phyloP scores from a whole-genome alignment of 257 asterid genomes.

The Solanum neorickii region DNA sequence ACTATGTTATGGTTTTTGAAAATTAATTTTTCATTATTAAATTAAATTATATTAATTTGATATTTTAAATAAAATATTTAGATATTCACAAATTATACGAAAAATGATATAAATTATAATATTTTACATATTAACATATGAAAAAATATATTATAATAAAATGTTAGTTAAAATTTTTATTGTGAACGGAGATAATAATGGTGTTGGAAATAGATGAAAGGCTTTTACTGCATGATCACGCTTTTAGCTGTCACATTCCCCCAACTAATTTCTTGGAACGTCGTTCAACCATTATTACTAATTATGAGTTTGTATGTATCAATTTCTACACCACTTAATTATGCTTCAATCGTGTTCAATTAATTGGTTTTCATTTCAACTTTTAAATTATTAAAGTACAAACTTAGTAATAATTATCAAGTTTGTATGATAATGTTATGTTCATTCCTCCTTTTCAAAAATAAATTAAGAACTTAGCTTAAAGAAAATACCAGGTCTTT shows the following conservation, averaged over 20 bases:
- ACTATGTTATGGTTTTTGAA: background rate
- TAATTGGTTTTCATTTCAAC: background rate
- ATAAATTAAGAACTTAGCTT: background rate
- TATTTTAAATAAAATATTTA: too few species aligned
- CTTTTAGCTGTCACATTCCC: background rate
- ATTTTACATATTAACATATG: too few species aligned
- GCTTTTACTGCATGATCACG: background rate
- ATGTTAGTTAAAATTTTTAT: rapidly evolving
- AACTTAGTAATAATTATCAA: background rate
- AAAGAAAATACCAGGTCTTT: background rate
- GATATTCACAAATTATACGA: rapidly evolving
- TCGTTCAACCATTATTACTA: background rate
- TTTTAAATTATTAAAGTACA: background rate
- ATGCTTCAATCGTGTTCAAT: background rate
- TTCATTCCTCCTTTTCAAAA: background rate
- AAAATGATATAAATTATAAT: too few species aligned
- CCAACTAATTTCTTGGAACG: background rate
- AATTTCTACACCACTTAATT: background rate
- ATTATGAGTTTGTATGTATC: background rate
- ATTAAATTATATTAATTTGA: too few species aligned
- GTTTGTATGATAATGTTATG: background rate
- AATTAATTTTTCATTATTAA: too few species aligned
- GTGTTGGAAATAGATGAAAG: background rate
- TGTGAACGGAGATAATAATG: background rate
- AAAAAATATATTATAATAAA: too few species aligned